Base-by-base conservation (phyloP, 148 eudicot genomes). In the Vaccinium darrowii region DNA sequence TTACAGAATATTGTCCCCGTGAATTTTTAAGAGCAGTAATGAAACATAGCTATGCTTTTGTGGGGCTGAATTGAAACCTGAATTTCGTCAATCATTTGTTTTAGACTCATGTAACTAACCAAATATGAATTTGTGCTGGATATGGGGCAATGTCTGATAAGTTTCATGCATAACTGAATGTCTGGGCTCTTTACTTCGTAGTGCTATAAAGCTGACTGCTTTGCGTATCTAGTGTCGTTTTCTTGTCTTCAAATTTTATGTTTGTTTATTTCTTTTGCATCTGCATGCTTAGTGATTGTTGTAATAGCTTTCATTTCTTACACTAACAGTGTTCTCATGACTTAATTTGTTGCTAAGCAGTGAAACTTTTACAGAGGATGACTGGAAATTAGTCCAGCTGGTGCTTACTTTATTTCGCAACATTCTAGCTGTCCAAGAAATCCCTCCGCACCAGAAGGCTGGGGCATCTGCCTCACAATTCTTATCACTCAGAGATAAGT, bases 311-410 rank as follows among this genome's bases (percentile, higher is more conserved):
- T 84, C 49, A 60, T 8, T 76, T 8, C 21, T 79, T 43, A 27
- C 18, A 11, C 50, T 72, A 16, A 77, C 25, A 11, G 1, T 77
- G 49, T 14, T 79, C n/a, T 85, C 51, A 54, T 73, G 33, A 78
- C 23, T 49, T 86, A n/a, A 58, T 76, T 69, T 49, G 81, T 0
- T 84, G 79, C 16, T 86, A 81, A 74, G 67, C 92, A 95, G 98
- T 83, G 95, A 90, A 51, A 91, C 88, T 56, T 94, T 97, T 82
- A 90, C 98, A 8, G 99, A 97, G 69, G 99, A 97, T 86, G 98
- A 95, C 87, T 94, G 98, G 98, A 97, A 97, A 84, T 84, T 97
- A 84, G 94, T 95, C 82, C 99, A 97, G 88, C 89, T 97, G 84
- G 92, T 97, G 90, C 87, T 95, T 85, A 97, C 99, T 79, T 85